Base-by-base conservation (phyloP, 176 grass and related monocot genomes). In the Phyllostachys edulis region DNA sequence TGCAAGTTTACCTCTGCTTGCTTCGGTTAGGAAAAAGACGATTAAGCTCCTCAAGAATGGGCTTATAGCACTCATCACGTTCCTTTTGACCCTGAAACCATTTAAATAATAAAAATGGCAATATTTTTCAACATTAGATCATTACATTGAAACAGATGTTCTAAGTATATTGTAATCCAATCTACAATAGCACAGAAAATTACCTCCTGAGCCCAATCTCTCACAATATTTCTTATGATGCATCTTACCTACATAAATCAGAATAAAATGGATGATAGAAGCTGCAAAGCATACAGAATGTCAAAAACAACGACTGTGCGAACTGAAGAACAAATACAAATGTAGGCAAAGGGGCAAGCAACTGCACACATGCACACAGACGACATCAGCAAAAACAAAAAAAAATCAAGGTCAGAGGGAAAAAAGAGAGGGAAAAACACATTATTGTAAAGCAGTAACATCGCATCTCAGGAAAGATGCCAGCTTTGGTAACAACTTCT, bases 131-230 rank as follows among this genome's bases (percentile, higher is more conserved):
- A 61, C 36, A 81, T 67, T 72, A 84, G 32, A 71, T 65, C 23
- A 44, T 36, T 63, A 38, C 42, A 68, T 10, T 44, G 45, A 74
- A 79, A 80, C 17, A 72, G 5, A 73, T 62, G 34, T 13, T 73
- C 59, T 67, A 81, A 63, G 5, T 18, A 29, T 23, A 81, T 63
- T 70, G 16, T 71, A 75, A 73, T 50, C 16, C 29, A 81, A 75
- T 67, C 21, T 67, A 86, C 42, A 42, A 29, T 69, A 32, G 26
- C 27, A 81, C 42, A 69, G 36, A 72, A 80, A 82, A 86, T 83
- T 86, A 99, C 96, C 96, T 99, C 96, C 20, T 90, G 56, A 74
- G 91, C 91, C 96, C 96, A 99, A 79, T 99, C 96, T 81, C 96
- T 96, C 42, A 99, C 89, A 0, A 99, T 94, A 85, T 99, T 99